Evolutionary conservation across 768 basidiomycete species (phyloP).

Genomic region (Lactarius hatsudake): DNA sequence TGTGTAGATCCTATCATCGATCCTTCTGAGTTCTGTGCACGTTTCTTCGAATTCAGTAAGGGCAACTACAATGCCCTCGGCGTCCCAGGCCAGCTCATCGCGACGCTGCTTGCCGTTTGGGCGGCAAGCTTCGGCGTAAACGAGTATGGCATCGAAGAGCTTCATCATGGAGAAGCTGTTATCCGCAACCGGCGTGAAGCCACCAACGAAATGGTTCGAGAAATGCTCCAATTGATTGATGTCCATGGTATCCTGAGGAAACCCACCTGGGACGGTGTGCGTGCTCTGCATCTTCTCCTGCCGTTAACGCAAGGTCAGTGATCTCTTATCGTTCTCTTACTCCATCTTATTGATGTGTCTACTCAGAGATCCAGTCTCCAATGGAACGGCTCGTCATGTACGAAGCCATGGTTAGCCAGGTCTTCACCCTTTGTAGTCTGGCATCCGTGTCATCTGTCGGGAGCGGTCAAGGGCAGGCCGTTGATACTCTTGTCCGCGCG

Average conservation of each 20-base stretch:
- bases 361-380: constrained; percentile 42
- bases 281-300: constrained; percentile 71
- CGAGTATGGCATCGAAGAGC: constrained; percentile 62
- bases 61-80: constrained; percentile 56
- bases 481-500: constrained; percentile 60
- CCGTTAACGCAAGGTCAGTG: constrained; percentile 80
- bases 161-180: constrained; percentile 37
- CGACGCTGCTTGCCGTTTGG: constrained; percentile 83
- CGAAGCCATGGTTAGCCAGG: constrained; percentile 80
- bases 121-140: constrained; percentile 87
- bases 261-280: constrained; percentile 85
- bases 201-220: constrained; percentile 67
- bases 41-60: constrained; percentile 65
- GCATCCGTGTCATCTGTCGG: constrained; percentile 45
- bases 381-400: constrained; percentile 62
- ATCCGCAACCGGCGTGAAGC: constrained; percentile 47
- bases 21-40: constrained; percentile 69
- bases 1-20: constrained; percentile 80
- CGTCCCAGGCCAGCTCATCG: constrained; percentile 72
- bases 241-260: constrained; percentile 72
- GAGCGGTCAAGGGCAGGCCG: constrained; percentile 51
- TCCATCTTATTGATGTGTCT: constrained; percentile 16
- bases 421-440: constrained; percentile 68
- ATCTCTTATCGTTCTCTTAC: not conserved
- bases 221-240: constrained; percentile 80